Evolutionary conservation across 1,139 yeast species (phyloP), one percentile per base, ranked within the genome.

Genomic region (Debaryomycetaceae sp.): DNA sequence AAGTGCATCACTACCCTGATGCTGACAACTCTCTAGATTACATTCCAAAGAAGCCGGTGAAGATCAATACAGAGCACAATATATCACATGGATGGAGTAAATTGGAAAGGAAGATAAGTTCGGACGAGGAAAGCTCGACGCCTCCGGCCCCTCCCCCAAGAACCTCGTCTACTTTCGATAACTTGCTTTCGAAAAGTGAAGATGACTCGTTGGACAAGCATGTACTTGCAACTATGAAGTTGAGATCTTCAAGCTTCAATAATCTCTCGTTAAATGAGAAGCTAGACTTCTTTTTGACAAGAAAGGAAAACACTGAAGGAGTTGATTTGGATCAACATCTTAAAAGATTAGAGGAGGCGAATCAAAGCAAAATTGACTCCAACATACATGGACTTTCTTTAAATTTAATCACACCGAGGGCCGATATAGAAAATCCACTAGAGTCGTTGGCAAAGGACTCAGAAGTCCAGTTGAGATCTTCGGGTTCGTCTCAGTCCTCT

Each of bases 401-500:
- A 27, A 62, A 66, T 20, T 57, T 74, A 43, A 67, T 67, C 43
- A 56, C 59, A 31, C 47, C 53, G 8, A 36, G 45, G 11, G 45
- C 51, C 5, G 52, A 51, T 8, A 52, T 64, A 24, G 72, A 68
- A 41, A 65, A 67, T 48, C 76, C 76, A 3, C 58, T 72, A 42
- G 57, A 63, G 42, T 68, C 72, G 0, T 60, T 72, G 35, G 53
- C 64, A 2, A 59, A 59, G 35, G 49, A 65, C 3, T 58, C 63
- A 13, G 73, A 68, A 39, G 61, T 65, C 13, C 60, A 62, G 42
- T 56, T 70, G 42, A 61, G 60, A 46, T 66, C 73, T 5, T 69
- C 70, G 5, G 75, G 74, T 9, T 70, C 76, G 8, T 72, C 78
- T 4, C 76, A 72, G 51, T 70, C 76, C 3, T 72, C 78, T 6